Base-by-base conservation (phyloP, 768 basidiomycete species). In the Lactifluus echinatus region DNA sequence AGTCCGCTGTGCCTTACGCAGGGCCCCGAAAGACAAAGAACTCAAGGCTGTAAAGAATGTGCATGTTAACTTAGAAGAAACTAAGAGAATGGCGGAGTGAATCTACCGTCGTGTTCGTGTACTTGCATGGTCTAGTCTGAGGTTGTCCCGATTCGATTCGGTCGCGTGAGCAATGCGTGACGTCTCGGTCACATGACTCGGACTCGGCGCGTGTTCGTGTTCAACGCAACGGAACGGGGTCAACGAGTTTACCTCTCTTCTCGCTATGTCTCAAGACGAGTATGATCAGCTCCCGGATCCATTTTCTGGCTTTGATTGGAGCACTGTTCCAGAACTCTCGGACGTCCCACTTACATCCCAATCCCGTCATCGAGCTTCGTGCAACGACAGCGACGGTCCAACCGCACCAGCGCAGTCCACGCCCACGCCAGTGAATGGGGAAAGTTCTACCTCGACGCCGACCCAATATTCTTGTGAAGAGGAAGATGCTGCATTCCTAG, bases 241-340 rank as follows among this genome's bases (percentile, higher is more conserved):
- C n/a, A 31, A 23, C 3, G 21, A n/a, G 19, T 14, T 31, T 40
- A 15, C 5, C 8, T 14, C 14, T n/a, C 1, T 46, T 34, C 29
- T 33, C 2, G n/a, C 21, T 23, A 54, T 53, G 34, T 51, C 60
- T 29, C 62, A 61, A 2, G 80, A 84, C 63, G 77, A 82, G 53
- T 86, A 78, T 55, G 79, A 80, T 61, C 63, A 68, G 50, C 56
- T 81, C 31, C 76, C 75, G 0, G 83, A 84, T 63, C 76, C 78
- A 23, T 79, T 83, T 56, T 75, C 75, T 3, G 75, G 74, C 15
- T 44, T 81, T 21, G 73, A 76, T 60, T 79, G 76, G 57, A 73
- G 80, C 26, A 73, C 56, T 11, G 55, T 73, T 21, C 68, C 74
- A 8, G 70, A 52, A 50, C 67, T 73, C 43, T 53, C 56, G n/a